Percentiles rank a stretch among this genome's conserved stretches.
These are phyloP conservation scores for Didymella lethalis DNA, from an alignment of 2,329 filamentous ascomycete species.

Conservation along the genomic window DNA sequence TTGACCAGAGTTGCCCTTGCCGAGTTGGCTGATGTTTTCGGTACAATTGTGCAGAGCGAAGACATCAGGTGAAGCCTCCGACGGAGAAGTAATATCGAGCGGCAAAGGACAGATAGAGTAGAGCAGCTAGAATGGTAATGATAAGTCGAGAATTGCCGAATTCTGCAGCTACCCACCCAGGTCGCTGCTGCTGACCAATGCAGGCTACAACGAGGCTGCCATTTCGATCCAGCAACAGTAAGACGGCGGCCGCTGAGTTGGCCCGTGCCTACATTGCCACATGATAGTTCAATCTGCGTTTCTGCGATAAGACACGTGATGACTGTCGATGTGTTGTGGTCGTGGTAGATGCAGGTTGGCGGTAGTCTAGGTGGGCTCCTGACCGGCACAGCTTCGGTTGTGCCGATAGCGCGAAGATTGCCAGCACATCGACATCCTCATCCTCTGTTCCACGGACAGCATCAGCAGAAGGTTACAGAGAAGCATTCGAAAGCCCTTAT, in stretches of 20 bases:
- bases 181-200: not conserved
- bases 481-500: not conserved
- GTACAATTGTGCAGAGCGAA: constrained; percentile 63
- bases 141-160: not conserved
- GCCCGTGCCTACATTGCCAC: not conserved
- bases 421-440: constrained; percentile 5
- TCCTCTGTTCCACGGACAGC: not conserved
- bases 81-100: not conserved
- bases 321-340: constrained; percentile 9
- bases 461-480: not conserved
- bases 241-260: not conserved
- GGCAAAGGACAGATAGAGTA: not conserved
- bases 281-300: not conserved
- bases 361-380: not conserved
- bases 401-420: not conserved
- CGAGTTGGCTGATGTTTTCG: constrained; percentile 71
- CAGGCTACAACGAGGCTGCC: not conserved
- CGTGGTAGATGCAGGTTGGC: constrained; percentile 11
- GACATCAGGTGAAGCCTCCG: constrained; percentile 52
- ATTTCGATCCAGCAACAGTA: not conserved
- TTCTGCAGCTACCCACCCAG: not conserved
- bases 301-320: not conserved
- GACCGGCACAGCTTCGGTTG: constrained; percentile 3
- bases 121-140: not conserved
- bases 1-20: constrained; percentile 59